A percentile compares a stretch with the other conserved stretches of the same genome.
Conservation (phyloP, 257 asterid species). For the Nicotiana obtusifolia region DNA sequence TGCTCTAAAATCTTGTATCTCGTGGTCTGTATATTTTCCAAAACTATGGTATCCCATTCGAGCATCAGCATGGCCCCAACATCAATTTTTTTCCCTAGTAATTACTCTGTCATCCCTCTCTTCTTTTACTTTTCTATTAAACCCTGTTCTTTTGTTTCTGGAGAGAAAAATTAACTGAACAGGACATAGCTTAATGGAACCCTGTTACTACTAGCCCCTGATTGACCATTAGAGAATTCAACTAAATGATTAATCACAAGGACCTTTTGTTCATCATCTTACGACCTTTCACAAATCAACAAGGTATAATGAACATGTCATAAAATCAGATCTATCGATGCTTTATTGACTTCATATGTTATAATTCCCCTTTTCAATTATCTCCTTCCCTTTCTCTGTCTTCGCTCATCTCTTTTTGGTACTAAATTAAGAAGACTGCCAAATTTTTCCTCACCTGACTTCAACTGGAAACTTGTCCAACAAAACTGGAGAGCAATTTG, state of each 20-base stretch:
- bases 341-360: neutral
- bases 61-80: neutral
- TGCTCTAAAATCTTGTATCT: neutral
- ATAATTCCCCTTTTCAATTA: neutral
- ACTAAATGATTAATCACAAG: neutral
- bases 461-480: conserved; percentile 90
- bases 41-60: neutral
- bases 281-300: neutral
- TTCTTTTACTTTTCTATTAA: neutral
- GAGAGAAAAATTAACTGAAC: neutral
- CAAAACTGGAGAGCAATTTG: conserved; percentile 77
- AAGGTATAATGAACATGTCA: neutral
- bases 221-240: neutral
- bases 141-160: neutral
- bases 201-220: neutral
- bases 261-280: neutral
- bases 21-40: neutral
- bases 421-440: neutral
- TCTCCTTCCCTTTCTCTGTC: neutral
- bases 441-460: conserved; percentile 49
- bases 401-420: neutral
- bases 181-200: neutral
- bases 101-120: neutral
- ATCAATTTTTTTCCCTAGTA: neutral
- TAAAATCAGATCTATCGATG: neutral